A percentile compares a stretch with the other conserved stretches of the same genome.
Evolutionary conservation across 441 rosid species (phyloP).

Genomic region (Rhodomyrtus psidioides): DNA sequence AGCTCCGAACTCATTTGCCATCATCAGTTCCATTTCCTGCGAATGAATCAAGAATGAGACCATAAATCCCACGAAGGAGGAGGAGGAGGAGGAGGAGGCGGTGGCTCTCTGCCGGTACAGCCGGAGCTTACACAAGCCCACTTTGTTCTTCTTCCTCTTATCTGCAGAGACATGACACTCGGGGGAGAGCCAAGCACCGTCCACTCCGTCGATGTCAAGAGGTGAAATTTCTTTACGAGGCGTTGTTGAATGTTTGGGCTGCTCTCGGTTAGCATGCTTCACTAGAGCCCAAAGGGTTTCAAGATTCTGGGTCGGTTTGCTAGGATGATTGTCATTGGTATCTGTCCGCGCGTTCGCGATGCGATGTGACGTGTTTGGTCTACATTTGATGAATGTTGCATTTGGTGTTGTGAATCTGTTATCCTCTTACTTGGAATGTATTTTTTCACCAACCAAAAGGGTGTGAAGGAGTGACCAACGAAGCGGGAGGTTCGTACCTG

Average conservation of each 20-base stretch:
- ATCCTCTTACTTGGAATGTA: neutral
- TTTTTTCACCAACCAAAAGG: neutral
- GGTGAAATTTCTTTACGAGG: neutral
- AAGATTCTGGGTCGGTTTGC: fast-evolving
- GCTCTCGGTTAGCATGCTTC: too few species aligned
- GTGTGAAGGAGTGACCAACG: neutral
- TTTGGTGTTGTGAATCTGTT: neutral
- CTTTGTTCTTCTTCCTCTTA: neutral
- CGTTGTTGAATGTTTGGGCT: neutral
- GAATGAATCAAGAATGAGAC: neutral
- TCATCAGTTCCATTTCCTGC: neutral
- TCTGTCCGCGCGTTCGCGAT: neutral
- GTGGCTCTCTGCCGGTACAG: fast-evolving
- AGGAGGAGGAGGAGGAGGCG: neutral
- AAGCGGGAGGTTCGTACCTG: neutral
- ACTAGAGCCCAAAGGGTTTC: neutral
- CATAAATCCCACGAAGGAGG: neutral
- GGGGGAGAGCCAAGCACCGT: neutral
- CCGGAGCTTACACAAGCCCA: neutral
- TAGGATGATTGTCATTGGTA: neutral
- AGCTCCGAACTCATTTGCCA: neutral
- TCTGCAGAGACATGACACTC: neutral
- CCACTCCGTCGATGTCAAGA: neutral
- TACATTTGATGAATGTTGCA: neutral
- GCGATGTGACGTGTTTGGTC: neutral